Evolutionary conservation across 2,329 filamentous ascomycete genomes (phyloP).

Genomic region (Cytospora leucostoma): DNA sequence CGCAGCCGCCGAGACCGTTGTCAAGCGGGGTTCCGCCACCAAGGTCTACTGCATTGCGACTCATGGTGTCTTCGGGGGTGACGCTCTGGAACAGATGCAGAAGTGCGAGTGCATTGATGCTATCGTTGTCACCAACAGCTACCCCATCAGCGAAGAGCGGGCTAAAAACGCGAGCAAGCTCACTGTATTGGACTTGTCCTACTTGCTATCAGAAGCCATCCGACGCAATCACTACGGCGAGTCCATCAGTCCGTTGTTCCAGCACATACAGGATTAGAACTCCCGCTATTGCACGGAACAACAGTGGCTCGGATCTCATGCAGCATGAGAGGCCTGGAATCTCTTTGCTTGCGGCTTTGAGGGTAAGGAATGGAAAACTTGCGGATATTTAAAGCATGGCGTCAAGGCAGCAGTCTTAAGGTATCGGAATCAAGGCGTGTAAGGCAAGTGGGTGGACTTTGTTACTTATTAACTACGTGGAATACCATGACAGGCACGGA

Average conservation of each 20-base stretch:
- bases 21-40: conserved; percentile 87
- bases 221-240: conserved; percentile 96
- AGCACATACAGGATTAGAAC: conserved; percentile 60
- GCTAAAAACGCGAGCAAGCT: conserved; percentile 75
- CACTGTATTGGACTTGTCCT: conserved; percentile 85
- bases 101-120: conserved; percentile 90
- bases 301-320: conserved; percentile 1
- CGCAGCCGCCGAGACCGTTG: conserved; percentile 92
- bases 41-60: conserved; percentile 98
- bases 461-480: conserved; percentile 21
- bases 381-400: conserved; percentile 22
- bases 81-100: conserved; percentile 87
- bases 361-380: conserved; percentile 15
- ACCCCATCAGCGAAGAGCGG: conserved; percentile 81
- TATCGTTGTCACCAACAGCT: conserved; percentile 96
- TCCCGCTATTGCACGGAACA: conserved; percentile 9
- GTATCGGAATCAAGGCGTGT: conserved; percentile 11
- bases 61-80: conserved; percentile 89
- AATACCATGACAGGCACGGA: conserved; percentile 23
- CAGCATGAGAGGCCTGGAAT: conserved; percentile 1
- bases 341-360: conserved; percentile 6
- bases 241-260: conserved; percentile 70
- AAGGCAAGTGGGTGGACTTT: conserved; percentile 16
- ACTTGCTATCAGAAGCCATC: conserved; percentile 87
- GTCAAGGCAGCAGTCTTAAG: conserved; percentile 24